A percentile compares a stretch with the other conserved stretches of the same genome.
These are phyloP conservation scores for Fusarium dimerum DNA, from an alignment of 2,329 filamentous ascomycete genomes.

Conservation along the genomic window DNA sequence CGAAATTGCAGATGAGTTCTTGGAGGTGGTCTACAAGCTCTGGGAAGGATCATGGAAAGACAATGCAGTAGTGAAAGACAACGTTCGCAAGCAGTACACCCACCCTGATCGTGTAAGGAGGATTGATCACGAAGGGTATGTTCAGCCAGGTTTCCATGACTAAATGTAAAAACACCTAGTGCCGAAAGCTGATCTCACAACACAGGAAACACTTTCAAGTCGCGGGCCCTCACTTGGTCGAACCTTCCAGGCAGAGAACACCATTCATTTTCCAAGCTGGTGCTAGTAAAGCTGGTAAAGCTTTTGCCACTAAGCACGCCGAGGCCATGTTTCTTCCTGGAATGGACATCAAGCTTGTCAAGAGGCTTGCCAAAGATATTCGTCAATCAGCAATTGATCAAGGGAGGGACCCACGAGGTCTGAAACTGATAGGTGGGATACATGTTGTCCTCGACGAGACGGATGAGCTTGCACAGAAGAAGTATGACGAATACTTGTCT, in stretches of 20 bases:
- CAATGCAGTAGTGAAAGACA: constrained; percentile 33
- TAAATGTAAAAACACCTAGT: background rate
- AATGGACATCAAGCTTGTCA: constrained; percentile 42
- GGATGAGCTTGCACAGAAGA: no score
- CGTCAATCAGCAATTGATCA: constrained; percentile 37
- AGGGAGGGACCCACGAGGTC: constrained; percentile 39
- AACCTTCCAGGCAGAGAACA: constrained; percentile 47
- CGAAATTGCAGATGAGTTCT: constrained; percentile 48
- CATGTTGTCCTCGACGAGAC: constrained; percentile 32
- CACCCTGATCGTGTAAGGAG: constrained; percentile 36
- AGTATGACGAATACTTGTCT: constrained; percentile 34
- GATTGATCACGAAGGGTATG: constrained; percentile 36
- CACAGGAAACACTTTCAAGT: constrained; percentile 25
- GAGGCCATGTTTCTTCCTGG: constrained; percentile 46
- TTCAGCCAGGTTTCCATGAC: background rate
- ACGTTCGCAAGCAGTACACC: constrained; percentile 30
- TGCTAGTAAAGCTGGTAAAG: constrained; percentile 45
- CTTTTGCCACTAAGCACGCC: constrained; percentile 36
- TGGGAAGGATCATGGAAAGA: constrained; percentile 54
- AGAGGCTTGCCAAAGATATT: constrained; percentile 42
- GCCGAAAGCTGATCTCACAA: background rate
- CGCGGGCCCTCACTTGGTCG: constrained; percentile 44
- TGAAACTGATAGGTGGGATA: constrained; percentile 47
- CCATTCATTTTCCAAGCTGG: constrained; percentile 50
- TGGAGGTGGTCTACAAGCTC: constrained; percentile 47